A percentile compares a stretch with the other conserved stretches of the same genome.
These are phyloP conservation scores for Fusarium fujikuroi DNA, from an alignment of 2,329 filamentous ascomycete genomes.

Conservation along the genomic window DNA sequence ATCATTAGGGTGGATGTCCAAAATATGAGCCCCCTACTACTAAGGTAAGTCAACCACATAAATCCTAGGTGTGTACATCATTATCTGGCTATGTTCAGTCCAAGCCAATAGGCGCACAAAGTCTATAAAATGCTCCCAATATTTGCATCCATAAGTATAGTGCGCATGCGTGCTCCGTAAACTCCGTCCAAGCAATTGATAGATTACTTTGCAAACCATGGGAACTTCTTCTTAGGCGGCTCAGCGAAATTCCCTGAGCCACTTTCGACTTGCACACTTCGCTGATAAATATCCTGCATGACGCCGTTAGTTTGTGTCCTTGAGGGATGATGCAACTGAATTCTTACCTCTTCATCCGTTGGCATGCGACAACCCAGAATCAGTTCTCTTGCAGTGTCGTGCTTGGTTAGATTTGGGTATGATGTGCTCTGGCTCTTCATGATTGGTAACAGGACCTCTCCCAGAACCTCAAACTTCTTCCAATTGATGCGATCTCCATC, in stretches of 20 bases:
- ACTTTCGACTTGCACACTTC: conserved; percentile 69
- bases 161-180: conserved; percentile 31
- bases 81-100: conserved; percentile 20
- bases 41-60: background rate
- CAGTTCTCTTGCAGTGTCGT: conserved; percentile 77
- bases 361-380: conserved; percentile 84
- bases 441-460: conserved; percentile 88
- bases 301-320: conserved; percentile 37
- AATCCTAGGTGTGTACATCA: conserved; percentile 9
- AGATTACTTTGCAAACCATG: conserved; percentile 68
- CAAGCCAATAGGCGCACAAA: conserved; percentile 12
- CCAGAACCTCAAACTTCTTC: conserved; percentile 97
- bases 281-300: conserved; percentile 71
- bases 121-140: conserved; percentile 39
- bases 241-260: conserved; percentile 58
- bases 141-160: conserved; percentile 20
- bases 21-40: conserved; percentile 10
- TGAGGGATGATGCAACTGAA: too few species aligned
- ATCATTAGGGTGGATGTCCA: conserved; percentile 23
- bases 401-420: conserved; percentile 77
- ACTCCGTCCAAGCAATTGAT: conserved; percentile 42
- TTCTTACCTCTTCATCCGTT: conserved; percentile 86
- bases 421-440: conserved; percentile 91
- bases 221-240: conserved; percentile 71
- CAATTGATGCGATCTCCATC: conserved; percentile 86